These are phyloP conservation scores for Cronartium ribicola DNA, from an alignment of 1,284 basidiomycete genomes.

Conservation along the genomic window DNA sequence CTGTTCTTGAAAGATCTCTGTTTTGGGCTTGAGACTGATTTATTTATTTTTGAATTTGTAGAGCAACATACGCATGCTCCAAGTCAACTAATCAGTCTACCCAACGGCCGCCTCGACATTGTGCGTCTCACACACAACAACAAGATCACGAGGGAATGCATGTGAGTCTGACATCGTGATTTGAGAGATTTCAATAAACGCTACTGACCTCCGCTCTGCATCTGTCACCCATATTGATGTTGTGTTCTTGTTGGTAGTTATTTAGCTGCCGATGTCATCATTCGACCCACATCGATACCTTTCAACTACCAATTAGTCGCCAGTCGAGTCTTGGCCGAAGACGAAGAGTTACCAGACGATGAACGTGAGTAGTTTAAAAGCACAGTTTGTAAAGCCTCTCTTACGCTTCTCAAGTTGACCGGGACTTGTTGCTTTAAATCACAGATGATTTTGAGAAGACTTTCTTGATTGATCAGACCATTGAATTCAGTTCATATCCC, in stretches of 20 bases:
- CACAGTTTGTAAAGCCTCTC: constrained; percentile 38
- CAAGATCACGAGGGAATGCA: constrained; percentile 91
- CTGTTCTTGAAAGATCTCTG: no score
- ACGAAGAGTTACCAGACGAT: constrained; percentile 85
- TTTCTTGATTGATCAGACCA: constrained; percentile 22
- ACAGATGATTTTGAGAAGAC: constrained; percentile 25
- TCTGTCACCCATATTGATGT: no score
- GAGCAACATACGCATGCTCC: no score
- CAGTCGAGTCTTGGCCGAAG: constrained; percentile 89
- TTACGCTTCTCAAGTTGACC: no score
- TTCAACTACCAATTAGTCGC: constrained; percentile 95
- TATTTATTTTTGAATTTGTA: no score
- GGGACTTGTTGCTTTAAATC: background rate
- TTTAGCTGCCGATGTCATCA: constrained; percentile 89
- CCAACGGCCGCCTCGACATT: constrained; percentile 84
- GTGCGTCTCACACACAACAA: constrained; percentile 77
- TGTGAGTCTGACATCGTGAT: constrained; percentile 60
- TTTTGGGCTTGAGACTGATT: no score
- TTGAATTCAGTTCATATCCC: constrained; percentile 16
- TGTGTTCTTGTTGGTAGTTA: constrained; percentile 60
- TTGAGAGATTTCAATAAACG: no score
- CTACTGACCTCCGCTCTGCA: no score
- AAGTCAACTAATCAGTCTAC: constrained; percentile 71
- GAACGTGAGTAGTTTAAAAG: constrained; percentile 71
- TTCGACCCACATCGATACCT: constrained; percentile 74